These are phyloP conservation scores for Phytopythium chamaehyphon DNA, from an alignment of 352 stramenopile genomes.

Conservation along the genomic window DNA sequence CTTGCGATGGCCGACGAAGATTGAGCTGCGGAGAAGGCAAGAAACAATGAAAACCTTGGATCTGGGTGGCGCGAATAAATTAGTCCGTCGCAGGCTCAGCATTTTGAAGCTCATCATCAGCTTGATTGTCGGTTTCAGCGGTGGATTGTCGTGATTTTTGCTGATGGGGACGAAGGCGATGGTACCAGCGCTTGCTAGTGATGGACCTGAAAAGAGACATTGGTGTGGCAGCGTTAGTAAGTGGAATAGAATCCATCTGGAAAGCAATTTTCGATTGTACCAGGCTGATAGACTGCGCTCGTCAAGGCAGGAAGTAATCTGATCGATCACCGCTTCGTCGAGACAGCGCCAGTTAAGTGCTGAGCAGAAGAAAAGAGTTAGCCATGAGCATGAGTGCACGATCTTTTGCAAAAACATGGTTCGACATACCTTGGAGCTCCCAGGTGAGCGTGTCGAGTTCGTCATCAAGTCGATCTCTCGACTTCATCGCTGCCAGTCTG, in stretches of 20 bases:
- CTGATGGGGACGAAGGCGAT: slow-evolving; percentile 6
- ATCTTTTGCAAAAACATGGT: not conserved
- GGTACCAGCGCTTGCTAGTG: slow-evolving; percentile 38
- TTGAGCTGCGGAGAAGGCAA: no score
- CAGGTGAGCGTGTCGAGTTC: slow-evolving; percentile 55
- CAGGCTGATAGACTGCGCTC: slow-evolving; percentile 30
- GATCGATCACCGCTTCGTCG: slow-evolving; percentile 24
- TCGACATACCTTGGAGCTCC: slow-evolving; percentile 54
- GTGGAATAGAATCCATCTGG: not conserved
- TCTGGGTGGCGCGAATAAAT: not conserved
- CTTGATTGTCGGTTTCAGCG: slow-evolving; percentile 3
- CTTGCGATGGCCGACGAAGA: not conserved
- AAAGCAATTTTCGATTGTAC: slow-evolving; percentile 21
- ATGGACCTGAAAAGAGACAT: slow-evolving; percentile 27
- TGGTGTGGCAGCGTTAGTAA: not conserved
- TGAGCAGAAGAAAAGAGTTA: slow-evolving; percentile 4
- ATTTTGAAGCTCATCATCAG: slow-evolving; percentile 10
- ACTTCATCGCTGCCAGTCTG: slow-evolving; percentile 24
- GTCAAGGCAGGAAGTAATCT: slow-evolving; percentile 23
- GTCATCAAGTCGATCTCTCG: slow-evolving; percentile 39
- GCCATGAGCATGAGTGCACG: not conserved
- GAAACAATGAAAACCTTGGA: no score
- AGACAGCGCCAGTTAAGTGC: slow-evolving; percentile 46
- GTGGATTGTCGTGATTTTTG: not conserved
- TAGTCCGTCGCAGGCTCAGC: slow-evolving; percentile 11